Evolutionary conservation across 2,329 filamentous ascomycete genomes (phyloP), one percentile per base, ranked within the genome.

Genomic region (Aureobasidium sp.): DNA sequence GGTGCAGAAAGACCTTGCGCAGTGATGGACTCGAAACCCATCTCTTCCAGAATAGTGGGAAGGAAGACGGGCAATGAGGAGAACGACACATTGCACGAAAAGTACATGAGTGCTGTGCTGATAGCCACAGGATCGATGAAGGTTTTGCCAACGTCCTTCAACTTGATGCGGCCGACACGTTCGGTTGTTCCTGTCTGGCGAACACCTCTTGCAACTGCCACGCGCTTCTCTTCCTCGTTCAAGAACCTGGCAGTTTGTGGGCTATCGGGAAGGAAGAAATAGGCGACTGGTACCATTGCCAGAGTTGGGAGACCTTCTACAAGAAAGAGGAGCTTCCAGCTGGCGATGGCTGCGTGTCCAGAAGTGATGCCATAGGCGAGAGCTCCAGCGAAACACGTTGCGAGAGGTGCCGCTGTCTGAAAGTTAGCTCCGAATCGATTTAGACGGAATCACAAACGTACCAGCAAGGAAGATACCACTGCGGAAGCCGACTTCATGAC

Each of bases 321-420:
- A 5, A 88, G 74, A 63, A 83, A 83, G 3, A 83, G 66, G 2
- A 82, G 74, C 39, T 84, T 80, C 88, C 88, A 91, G 62, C 79
- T 83, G 3, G 82, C 79, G 47, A 89, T 72, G 16, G 76, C 70
- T 2, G 78, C 76, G 66, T 34, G 77, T 13, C 85, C 83, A 32
- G 82, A 81, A 9, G 84, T 85, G 69, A 89, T 87, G 5, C 80
- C 83, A 62, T 85, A 87, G 1, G 85, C 85, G 9, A 81, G 69
- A 3, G 84, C 85, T 2, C 86, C 86, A 0, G 90, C 89, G 70
- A 95, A 92, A 1, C 86, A 87, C 44, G 90, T 94, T 2, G 91
- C 90, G 4, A 96, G 80, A 1, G 86, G 86, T 0, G 86, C 85
- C 3, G 75, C 75, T 59, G 9, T 41, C 5, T 6, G 3, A 0